Evolutionary conservation across 2,329 filamentous ascomycete genomes (phyloP), one percentile per base, ranked within the genome.

Genomic region (Cordyceps tenuipes): DNA sequence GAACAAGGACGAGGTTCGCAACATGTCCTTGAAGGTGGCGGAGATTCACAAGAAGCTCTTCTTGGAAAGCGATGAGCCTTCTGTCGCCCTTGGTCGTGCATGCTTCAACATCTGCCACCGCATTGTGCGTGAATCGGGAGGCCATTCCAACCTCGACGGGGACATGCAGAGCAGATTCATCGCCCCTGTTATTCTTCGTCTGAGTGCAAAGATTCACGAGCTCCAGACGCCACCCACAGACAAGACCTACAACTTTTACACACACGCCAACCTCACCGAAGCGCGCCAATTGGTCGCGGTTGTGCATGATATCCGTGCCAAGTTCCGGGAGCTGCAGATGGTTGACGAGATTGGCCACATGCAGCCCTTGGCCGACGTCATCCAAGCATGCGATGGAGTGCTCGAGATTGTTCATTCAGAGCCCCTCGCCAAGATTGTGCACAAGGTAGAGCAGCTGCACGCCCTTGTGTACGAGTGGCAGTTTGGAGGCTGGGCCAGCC

Each of bases 381-480:
- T 96, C 2, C 74, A 78, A 15, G 86, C 85, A 31, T 95, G 90
- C 68, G 83, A 89, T 60, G 86, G 89, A 64, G 79, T 96, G 0
- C 79, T 96, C 2, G 82, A 87, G 59, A 84, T 96, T 66, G 80
- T 84, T 23, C 86, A 97, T 66, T 82, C 84, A 1, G 91, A 96
- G 60, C 92, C 94, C 0, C 78, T 99, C 5, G 91, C 91, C 1
- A 92, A 89, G 67, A 85, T 96, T 60, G 82, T 99, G 57, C 89
- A 88, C 1, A 90, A 89, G 69, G 81, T 94, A 3, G 95, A 99
- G 72, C 91, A 93, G 64, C 79, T 99, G 5, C 90, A 97, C 73
- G 81, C 80, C 0, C 86, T 88, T 64, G 83, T 99, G 53, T 87
- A 97, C 64, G 91, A 97, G 73, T 99, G 94, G 94, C 91, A 99